Conservation (phyloP, 163 green algal genomes). For the Picocystis sp. region DNA sequence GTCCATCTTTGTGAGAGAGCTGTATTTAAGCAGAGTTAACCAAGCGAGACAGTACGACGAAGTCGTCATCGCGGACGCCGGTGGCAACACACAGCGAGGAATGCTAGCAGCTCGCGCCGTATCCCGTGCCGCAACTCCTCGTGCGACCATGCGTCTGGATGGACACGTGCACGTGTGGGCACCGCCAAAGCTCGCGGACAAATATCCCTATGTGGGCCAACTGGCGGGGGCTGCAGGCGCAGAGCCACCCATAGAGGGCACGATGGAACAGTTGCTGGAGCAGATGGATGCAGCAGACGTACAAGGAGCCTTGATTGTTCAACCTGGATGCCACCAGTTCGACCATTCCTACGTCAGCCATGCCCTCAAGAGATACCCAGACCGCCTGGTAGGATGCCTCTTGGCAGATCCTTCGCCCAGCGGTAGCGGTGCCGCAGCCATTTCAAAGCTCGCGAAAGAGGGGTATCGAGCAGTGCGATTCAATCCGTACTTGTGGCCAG, state of each 20-base stretch:
- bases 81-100: too few species aligned
- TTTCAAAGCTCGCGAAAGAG: constrained; percentile 15
- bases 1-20: too few species aligned
- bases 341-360: constrained; percentile 42
- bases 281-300: constrained; percentile 23
- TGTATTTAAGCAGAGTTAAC: too few species aligned
- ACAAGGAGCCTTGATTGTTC: constrained; percentile 31
- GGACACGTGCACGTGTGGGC: background rate
- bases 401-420: constrained; percentile 36
- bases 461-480: constrained; percentile 33
- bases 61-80: too few species aligned
- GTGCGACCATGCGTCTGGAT: too few species aligned
- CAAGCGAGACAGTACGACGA: too few species aligned
- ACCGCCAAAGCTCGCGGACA: background rate
- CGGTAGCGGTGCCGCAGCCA: constrained; percentile 11
- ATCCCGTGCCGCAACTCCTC: too few species aligned
- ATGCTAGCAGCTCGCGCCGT: too few species aligned
- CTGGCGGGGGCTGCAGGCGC: too few species aligned
- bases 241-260: constrained; percentile 22
- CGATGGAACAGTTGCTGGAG: constrained; percentile 23
- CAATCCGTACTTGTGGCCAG: constrained; percentile 49
- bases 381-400: constrained; percentile 34
- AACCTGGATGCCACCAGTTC: constrained; percentile 39
- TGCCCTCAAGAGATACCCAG: constrained; percentile 24
- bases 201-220: too few species aligned